Evolutionary conservation across 2,329 filamentous ascomycete species (phyloP).

Genomic region (Botrytis byssoidea): DNA sequence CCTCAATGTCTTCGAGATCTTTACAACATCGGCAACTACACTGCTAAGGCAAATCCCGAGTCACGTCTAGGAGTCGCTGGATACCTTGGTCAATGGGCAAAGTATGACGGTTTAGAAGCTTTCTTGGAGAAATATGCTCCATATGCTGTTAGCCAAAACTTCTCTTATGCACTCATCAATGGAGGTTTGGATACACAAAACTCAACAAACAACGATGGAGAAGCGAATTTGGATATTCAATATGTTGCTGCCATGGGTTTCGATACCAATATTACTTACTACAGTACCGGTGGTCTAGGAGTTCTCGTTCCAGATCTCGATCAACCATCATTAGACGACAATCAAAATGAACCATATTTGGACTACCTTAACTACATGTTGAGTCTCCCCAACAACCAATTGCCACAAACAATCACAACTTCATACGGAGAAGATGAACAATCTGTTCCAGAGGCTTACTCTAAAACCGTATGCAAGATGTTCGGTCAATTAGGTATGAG

Average conservation of each 20-base stretch:
- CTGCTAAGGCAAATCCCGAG: conserved; percentile 46
- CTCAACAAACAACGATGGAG: conserved; percentile 40
- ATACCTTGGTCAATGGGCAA: conserved; percentile 40
- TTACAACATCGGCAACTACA: conserved; percentile 46
- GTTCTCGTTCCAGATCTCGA: conserved; percentile 42
- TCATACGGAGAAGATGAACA: conserved; percentile 70
- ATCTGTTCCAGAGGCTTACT: conserved; percentile 59
- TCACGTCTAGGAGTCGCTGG: conserved; percentile 63
- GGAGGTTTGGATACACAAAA: conserved; percentile 43
- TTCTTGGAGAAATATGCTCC: conserved; percentile 29
- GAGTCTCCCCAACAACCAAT: conserved; percentile 44
- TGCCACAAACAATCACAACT: conserved; percentile 62
- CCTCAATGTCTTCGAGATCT: conserved; percentile 39
- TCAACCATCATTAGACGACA: conserved; percentile 45
- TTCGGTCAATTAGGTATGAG: conserved; percentile 63
- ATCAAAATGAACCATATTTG: conserved; percentile 67
- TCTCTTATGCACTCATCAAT: conserved; percentile 34
- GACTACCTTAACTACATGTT: conserved; percentile 59
- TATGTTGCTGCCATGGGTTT: conserved; percentile 53
- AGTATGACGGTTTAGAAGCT: conserved; percentile 27
- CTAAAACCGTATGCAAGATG: conserved; percentile 58
- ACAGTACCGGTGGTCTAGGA: conserved; percentile 55
- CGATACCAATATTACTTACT: conserved; percentile 53
- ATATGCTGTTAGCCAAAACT: conserved; percentile 30
- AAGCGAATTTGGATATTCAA: conserved; percentile 44